These are phyloP conservation scores for Cordyceps militaris DNA, from an alignment of 2,329 filamentous ascomycete genomes.

Conservation along the genomic window DNA sequence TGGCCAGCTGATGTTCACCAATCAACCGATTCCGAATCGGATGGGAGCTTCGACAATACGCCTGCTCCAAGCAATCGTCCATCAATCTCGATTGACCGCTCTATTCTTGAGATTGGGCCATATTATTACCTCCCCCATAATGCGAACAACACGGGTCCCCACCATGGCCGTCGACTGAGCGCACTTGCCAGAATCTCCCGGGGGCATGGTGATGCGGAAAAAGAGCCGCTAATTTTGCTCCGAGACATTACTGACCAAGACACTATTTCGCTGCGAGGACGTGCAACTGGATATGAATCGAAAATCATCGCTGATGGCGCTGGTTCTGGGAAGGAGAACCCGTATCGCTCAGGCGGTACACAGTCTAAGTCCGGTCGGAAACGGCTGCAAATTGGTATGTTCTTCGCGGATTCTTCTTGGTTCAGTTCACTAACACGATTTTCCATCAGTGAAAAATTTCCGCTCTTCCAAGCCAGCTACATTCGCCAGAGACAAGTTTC, in stretches of 20 bases:
- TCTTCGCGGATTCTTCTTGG: background rate
- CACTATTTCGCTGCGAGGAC: background rate
- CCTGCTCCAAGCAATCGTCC: constrained; percentile 26
- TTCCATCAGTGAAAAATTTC: background rate
- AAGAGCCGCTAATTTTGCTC: background rate
- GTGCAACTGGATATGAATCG: background rate
- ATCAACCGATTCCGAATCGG: background rate
- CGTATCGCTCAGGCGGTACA: background rate
- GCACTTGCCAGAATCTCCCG: background rate
- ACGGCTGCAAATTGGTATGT: background rate
- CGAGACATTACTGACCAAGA: background rate
- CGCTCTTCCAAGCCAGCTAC: background rate
- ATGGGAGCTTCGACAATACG: constrained; percentile 27
- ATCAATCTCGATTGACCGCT: constrained; percentile 20
- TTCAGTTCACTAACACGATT: background rate
- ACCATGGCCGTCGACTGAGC: background rate
- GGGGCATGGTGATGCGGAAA: background rate
- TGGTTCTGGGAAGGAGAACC: background rate
- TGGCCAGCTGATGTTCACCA: background rate
- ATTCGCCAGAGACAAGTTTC: background rate
- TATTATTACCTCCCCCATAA: background rate
- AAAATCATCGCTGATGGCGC: background rate
- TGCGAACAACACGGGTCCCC: background rate
- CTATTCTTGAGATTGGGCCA: background rate
- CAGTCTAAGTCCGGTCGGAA: background rate